phyloP scores from a whole-genome alignment of 2,329 filamentous ascomycete species.

The Phyllosticta paracitricarpa region DNA sequence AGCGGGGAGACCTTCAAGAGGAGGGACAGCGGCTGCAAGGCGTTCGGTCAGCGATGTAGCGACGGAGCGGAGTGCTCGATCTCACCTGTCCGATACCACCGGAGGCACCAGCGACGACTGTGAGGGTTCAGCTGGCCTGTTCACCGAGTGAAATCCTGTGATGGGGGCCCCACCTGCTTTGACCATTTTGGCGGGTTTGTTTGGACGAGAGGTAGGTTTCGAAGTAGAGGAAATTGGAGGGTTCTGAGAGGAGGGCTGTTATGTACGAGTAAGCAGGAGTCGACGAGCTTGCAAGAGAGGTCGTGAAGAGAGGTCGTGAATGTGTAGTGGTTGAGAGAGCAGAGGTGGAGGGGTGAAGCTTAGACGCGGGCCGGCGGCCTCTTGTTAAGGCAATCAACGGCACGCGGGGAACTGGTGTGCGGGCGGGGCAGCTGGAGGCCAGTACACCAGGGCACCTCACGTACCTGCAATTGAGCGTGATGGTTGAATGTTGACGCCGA shows the following conservation, averaged over 20 bases:
- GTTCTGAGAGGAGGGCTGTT: not conserved
- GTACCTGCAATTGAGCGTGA: not conserved
- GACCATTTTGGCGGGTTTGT: conserved; percentile 26
- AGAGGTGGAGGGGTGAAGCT: conserved; percentile 1
- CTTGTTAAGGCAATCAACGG: not conserved
- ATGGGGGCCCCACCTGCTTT: conserved; percentile 23
- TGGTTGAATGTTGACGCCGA: not conserved
- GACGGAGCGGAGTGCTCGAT: not conserved
- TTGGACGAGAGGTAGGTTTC: conserved; percentile 15
- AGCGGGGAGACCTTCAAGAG: conserved; percentile 85
- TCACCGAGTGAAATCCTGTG: conserved; percentile 3
- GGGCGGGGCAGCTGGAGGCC: not conserved
- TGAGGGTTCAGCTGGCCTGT: conserved; percentile 3
- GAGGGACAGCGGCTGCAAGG: conserved; percentile 75
- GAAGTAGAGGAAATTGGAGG: conserved; percentile 8
- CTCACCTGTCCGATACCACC: conserved; percentile 96
- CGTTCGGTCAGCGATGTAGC: not conserved
- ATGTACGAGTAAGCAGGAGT: not conserved
- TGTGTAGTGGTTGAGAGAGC: not conserved
- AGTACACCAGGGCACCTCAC: not conserved
- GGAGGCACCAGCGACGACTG: conserved; percentile 83
- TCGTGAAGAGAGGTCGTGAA: not conserved
- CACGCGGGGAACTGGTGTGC: not conserved
- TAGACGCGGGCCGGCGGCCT: not conserved
- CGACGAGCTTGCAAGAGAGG: not conserved